Evolutionary conservation across 306 rosid species (phyloP), one percentile per base, ranked within the genome.

Genomic region (Cicer bijugum): DNA sequence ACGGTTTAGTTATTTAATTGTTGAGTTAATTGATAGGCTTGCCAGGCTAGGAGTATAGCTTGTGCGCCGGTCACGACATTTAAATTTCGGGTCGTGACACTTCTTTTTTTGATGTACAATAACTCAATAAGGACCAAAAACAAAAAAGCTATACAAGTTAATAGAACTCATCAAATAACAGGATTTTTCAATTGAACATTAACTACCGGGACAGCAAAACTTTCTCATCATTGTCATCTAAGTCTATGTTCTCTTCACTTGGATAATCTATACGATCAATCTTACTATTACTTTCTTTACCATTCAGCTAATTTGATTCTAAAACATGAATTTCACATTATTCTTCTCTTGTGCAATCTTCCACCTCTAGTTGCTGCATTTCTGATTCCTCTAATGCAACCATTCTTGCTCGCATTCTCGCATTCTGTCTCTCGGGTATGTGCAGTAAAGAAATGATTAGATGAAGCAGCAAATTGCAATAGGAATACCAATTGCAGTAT

Each of bases 371-470:
- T 12, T 71, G 85, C 19, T 80, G 82, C 88, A 91, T 77, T 77
- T 89, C 94, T 5, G 89, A 81, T 71, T 82, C 88, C 3, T 52
- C 47, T 7, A 91, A 61, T 15, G 89, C 65, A 12, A 77, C 78
- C 91, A 89, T 88, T 78, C 83, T 78, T 1, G 93, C 93, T 42
- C 89, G 83, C 6, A 86, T 91, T 38, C 93, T 42, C 89, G 83
- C 6, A 86, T 91, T 38, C 97, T 82, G 77, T 91, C 97, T 83
- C 90, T 87, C 4, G 97, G 93, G 71, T 88, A 91, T 0, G 97
- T 87, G 80, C 80, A 84, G 50, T 89, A 89, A 17, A 93, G 91
- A 79, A 90, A 89, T 14, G 96, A 86, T 77, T 89, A 89, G 53
- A 90, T 88, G 71, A 71, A 67, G 71, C 89, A 84, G 39, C 96